Conservation (phyloP, 2,329 filamentous ascomycete species). For the Paecilomyces niveus region DNA sequence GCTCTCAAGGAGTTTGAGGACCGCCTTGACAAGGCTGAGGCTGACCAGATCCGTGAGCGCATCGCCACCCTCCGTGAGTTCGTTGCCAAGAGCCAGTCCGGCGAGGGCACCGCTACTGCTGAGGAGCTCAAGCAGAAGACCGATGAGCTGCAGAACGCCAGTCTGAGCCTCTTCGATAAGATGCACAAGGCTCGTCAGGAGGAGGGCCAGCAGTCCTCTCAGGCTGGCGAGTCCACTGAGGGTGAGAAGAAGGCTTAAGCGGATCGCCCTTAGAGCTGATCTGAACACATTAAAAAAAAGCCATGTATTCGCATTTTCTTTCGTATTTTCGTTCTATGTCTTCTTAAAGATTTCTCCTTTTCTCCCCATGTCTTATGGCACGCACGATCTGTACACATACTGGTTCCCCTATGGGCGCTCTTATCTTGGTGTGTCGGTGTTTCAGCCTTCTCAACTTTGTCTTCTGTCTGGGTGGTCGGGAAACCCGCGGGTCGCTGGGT, state of each 20-base stretch:
- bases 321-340: slow-evolving; percentile 15
- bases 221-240: slow-evolving; percentile 44
- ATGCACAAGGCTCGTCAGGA: slow-evolving; percentile 94
- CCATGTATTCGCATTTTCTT: slow-evolving; percentile 8
- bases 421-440: slow-evolving; percentile 30
- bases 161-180: slow-evolving; percentile 97
- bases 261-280: slow-evolving; percentile 1
- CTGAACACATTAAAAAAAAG: not conserved
- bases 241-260: slow-evolving; percentile 66
- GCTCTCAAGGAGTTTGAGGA: slow-evolving; percentile 94
- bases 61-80: slow-evolving; percentile 78
- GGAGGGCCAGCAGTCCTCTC: slow-evolving; percentile 48
- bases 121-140: slow-evolving; percentile 98
- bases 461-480: slow-evolving; percentile 1
- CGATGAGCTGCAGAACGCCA: slow-evolving; percentile 92
- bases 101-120: slow-evolving; percentile 77
- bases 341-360: slow-evolving; percentile 16
- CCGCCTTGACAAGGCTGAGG: slow-evolving; percentile 94
- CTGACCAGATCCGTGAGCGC: slow-evolving; percentile 90
- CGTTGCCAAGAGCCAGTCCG: slow-evolving; percentile 88
- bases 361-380: slow-evolving; percentile 14
- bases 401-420: slow-evolving; percentile 5
- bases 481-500: not conserved
- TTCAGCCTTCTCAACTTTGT: slow-evolving; percentile 10
- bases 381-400: slow-evolving; percentile 34